Conservation (phyloP, 2,329 filamentous ascomycete species). For the Epichloe brachyelytri region DNA sequence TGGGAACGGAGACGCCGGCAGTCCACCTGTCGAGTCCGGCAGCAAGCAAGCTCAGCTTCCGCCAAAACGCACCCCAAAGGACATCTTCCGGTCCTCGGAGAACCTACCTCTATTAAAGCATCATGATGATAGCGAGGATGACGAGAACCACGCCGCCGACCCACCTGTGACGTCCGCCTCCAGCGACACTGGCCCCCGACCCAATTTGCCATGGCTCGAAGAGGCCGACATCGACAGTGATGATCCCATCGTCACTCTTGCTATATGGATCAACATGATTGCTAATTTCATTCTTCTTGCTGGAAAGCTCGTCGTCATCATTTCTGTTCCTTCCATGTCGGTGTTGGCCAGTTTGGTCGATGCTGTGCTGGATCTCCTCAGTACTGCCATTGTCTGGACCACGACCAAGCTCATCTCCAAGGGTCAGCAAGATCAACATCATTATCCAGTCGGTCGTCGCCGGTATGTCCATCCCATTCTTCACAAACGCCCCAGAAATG, state of each 20-base stretch:
- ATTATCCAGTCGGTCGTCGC: constrained; percentile 66
- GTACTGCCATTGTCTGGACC: constrained; percentile 68
- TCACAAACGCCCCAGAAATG: no score
- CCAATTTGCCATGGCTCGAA: constrained; percentile 56
- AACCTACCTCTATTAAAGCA: constrained; percentile 49
- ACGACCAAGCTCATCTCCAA: constrained; percentile 57
- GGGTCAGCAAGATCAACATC: constrained; percentile 58
- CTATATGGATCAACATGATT: constrained; percentile 74
- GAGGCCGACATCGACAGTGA: constrained; percentile 61
- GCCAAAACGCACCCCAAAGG: constrained; percentile 69
- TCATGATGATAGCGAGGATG: constrained; percentile 22
- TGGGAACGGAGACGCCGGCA: constrained; percentile 17
- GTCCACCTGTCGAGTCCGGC: constrained; percentile 12
- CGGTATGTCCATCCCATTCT: constrained; percentile 20
- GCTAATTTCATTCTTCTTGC: constrained; percentile 65
- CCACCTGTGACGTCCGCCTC: constrained; percentile 1
- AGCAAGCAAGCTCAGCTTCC: constrained; percentile 23
- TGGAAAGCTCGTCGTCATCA: constrained; percentile 64
- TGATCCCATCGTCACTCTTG: constrained; percentile 66
- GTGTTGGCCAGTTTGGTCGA: constrained; percentile 71
- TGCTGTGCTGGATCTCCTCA: constrained; percentile 67
- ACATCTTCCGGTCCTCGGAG: constrained; percentile 68
- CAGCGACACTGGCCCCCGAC: constrained; percentile 26
- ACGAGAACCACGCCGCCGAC: constrained; percentile 24
- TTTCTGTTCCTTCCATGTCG: constrained; percentile 69